Evolutionary conservation across 2,329 filamentous ascomycete species (phyloP).

Genomic region (Ceratocystis colombiana): DNA sequence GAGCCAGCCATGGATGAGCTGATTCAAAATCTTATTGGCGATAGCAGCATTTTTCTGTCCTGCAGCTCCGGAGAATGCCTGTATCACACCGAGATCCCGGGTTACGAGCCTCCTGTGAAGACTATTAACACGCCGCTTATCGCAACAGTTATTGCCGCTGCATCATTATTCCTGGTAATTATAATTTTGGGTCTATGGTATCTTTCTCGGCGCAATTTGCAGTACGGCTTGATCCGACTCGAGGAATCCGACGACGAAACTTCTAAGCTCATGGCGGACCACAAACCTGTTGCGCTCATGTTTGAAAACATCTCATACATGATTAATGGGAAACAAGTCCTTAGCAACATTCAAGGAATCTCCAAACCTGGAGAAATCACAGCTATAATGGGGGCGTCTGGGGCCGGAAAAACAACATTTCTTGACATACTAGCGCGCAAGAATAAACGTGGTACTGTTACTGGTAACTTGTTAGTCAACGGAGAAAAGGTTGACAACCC

Average conservation of each 20-base stretch:
- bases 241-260: constrained; percentile 86
- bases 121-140: constrained; percentile 96
- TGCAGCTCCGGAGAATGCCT: constrained; percentile 87
- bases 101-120: constrained; percentile 79
- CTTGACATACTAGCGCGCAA: constrained; percentile 91
- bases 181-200: constrained; percentile 81
- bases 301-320: constrained; percentile 82
- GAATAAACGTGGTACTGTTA: constrained; percentile 76
- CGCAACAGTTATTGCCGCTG: constrained; percentile 79
- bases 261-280: constrained; percentile 76
- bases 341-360: constrained; percentile 68
- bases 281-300: constrained; percentile 79
- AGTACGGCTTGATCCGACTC: constrained; percentile 64
- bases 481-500: constrained; percentile 76
- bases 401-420: constrained; percentile 94
- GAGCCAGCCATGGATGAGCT: constrained; percentile 89
- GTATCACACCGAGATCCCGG: constrained; percentile 83
- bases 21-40: constrained; percentile 81
- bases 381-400: constrained; percentile 96
- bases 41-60: constrained; percentile 72
- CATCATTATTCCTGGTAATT: constrained; percentile 77
- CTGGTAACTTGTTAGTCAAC: constrained; percentile 83
- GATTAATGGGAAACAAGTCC: constrained; percentile 78
- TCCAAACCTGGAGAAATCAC: constrained; percentile 93
- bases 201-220: constrained; percentile 62